Conservation (phyloP, 768 basidiomycete species). For the Pisolithus marmoratus region DNA sequence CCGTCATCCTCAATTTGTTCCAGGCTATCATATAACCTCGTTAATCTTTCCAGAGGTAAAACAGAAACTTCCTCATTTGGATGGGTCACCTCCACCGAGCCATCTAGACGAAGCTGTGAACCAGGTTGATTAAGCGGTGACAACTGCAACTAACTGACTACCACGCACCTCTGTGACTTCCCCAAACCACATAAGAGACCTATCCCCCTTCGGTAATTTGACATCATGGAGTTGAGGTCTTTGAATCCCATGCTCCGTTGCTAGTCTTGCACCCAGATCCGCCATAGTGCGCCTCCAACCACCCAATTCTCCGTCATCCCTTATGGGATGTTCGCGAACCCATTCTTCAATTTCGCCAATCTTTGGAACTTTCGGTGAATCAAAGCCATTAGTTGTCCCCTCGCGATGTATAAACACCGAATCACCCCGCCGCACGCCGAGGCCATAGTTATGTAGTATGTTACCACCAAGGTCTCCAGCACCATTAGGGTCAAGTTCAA, state of each 20-base stretch:
- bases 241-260: conserved; percentile 39
- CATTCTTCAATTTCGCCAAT: conserved; percentile 83
- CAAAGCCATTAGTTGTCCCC: conserved; percentile 67
- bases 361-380: conserved; percentile 65
- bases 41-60: conserved; percentile 64
- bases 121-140: not conserved
- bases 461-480: conserved; percentile 44
- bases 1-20: conserved; percentile 73
- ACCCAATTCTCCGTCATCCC: conserved; percentile 43
- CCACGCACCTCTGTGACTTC: conserved; percentile 68
- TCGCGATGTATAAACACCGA: conserved; percentile 73
- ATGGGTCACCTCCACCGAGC: conserved; percentile 66
- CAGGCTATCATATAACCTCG: conserved; percentile 72
- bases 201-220: conserved; percentile 37
- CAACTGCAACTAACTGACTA: conserved; percentile 2
- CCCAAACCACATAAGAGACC: conserved; percentile 70
- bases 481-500: conserved; percentile 88
- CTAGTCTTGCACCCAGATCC: conserved; percentile 56
- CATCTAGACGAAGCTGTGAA: conserved; percentile 64
- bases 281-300: conserved; percentile 74
- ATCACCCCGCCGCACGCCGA: conserved; percentile 81
- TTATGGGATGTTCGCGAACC: conserved; percentile 57
- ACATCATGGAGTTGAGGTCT: conserved; percentile 37
- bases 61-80: conserved; percentile 45
- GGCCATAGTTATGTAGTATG: conserved; percentile 45